A percentile compares a stretch with the other conserved stretches of the same genome.
Evolutionary conservation across 768 basidiomycete species (phyloP).

Genomic region (Harrya chromipes): DNA sequence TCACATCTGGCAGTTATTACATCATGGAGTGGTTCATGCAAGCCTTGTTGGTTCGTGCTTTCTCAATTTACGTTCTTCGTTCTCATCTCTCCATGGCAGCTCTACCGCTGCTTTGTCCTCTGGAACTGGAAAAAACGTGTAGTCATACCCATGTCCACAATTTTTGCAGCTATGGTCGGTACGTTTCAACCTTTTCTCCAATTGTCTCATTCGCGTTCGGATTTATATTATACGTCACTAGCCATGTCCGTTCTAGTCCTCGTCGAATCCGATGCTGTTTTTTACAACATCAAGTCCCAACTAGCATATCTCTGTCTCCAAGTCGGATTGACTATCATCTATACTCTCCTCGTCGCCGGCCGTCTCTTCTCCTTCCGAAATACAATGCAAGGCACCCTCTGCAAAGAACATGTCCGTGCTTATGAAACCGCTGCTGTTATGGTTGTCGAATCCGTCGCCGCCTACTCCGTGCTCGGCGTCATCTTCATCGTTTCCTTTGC

Average conservation of each 20-base stretch:
- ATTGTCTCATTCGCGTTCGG: background rate
- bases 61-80: background rate
- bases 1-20: slow-evolving; percentile 17
- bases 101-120: slow-evolving; percentile 16
- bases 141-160: slow-evolving; percentile 14
- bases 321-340: slow-evolving; percentile 30
- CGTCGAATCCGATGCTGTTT: slow-evolving; percentile 6
- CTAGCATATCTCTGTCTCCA: slow-evolving; percentile 30
- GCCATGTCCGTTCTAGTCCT: slow-evolving; percentile 19
- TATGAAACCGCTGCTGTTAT: slow-evolving; percentile 31
- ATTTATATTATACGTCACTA: background rate
- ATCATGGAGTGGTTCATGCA: slow-evolving; percentile 33
- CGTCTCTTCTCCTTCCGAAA: slow-evolving; percentile 26
- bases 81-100: slow-evolving; percentile 1
- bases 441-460: slow-evolving; percentile 36
- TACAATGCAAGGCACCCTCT: slow-evolving; percentile 14
- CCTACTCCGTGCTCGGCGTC: slow-evolving; percentile 26
- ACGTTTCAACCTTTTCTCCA: background rate
- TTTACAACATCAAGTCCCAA: slow-evolving; percentile 19
- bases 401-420: slow-evolving; percentile 9
- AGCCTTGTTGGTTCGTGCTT: slow-evolving; percentile 14
- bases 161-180: slow-evolving; percentile 16
- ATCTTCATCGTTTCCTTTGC: slow-evolving; percentile 33
- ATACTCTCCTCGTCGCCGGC: slow-evolving; percentile 29
- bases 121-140: slow-evolving; percentile 14